Conservation (phyloP, 2,329 filamentous ascomycete species). For the Cytospora piceae region DNA sequence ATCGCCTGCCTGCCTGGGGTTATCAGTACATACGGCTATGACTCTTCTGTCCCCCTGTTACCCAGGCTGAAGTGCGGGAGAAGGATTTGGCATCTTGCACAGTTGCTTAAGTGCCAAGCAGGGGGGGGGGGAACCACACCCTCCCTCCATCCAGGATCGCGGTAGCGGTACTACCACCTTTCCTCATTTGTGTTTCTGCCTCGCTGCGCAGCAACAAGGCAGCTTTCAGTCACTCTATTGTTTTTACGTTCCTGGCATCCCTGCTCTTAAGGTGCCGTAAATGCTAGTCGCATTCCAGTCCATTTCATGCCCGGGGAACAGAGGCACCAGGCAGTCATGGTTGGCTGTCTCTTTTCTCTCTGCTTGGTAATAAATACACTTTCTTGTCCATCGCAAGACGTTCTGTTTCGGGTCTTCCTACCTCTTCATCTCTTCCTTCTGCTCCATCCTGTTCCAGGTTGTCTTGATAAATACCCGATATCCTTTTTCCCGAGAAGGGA, state of each 20-base stretch:
- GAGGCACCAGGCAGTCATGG: conserved; percentile 27
- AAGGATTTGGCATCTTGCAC: conserved; percentile 4
- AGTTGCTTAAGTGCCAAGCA: neutral
- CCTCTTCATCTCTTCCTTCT: conserved; percentile 14
- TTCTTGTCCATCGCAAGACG: conserved; percentile 26
- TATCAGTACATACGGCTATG: conserved; percentile 3
- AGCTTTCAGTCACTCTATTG: conserved; percentile 17
- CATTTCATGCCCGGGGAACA: conserved; percentile 9
- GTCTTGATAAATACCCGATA: conserved; percentile 1
- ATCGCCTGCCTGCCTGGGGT: conserved; percentile 7
- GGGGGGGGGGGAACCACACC: conserved; percentile 14
- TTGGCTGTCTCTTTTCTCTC: conserved; percentile 24
- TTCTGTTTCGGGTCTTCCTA: conserved; percentile 31
- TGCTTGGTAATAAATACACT: conserved; percentile 33
- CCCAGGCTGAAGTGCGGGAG: conserved; percentile 14
- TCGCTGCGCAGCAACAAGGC: conserved; percentile 23
- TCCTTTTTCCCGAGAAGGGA: conserved; percentile 8
- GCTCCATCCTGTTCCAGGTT: neutral
- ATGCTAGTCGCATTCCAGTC: conserved; percentile 19
- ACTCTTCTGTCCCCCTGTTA: conserved; percentile 15
- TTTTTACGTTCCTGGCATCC: conserved; percentile 18
- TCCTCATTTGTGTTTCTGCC: conserved; percentile 21
- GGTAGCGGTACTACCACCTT: conserved; percentile 19
- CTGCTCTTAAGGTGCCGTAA: conserved; percentile 12
- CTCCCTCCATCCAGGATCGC: conserved; percentile 12